Base-by-base conservation (phyloP, 345 rosid species). In the Pistacia atlantica region DNA sequence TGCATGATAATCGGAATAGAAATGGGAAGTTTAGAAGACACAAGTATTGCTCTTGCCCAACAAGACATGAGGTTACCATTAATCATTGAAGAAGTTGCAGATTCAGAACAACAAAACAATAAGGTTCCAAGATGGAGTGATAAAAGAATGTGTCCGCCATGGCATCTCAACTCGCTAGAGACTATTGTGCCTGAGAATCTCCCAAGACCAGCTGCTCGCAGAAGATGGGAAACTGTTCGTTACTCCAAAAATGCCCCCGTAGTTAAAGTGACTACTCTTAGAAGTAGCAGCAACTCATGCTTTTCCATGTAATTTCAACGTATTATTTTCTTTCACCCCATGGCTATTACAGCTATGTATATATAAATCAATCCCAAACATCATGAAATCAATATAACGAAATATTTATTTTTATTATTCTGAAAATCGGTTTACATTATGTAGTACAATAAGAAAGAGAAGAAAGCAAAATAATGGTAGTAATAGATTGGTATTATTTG, bases 151-250 rank as follows among this genome's bases (percentile, higher is more conserved):
- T 84, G 85, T 61, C 85, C 83, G 14, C 69, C 85, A 4, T 84
- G 87, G 87, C 68, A 49, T n/a, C 57, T 69, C 6, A 84, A 84
- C 46, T 74, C 85, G 31, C 52, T 84, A 13, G 85, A 84, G 81
- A 78, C 83, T 10, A 75, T 82, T 12, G 81, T 84, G 25, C 87
- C 87, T 0, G 87, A 84, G 79, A 79, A 82, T 37, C 87, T 84
- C 12, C 87, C 87, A 2, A 61, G 87, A 62, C 82, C 85, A 5
- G n/a, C 85, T 0, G 72, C 83, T 79, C 81, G 72, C 4, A 20
- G 74, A 71, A 64, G 81, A 72, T 70, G 69, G 76, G 83, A 80
- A 54, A 12, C 11, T 0, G 59, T 74, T 66, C 78, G 25, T 10
- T 11, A 25, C 5, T 48, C 85, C 28, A 64, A 28, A n/a, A 33